Evolutionary conservation across 306 rosid genomes (phyloP), one percentile per base, ranked within the genome.

Genomic region (Psophocarpus tetragonolobus): DNA sequence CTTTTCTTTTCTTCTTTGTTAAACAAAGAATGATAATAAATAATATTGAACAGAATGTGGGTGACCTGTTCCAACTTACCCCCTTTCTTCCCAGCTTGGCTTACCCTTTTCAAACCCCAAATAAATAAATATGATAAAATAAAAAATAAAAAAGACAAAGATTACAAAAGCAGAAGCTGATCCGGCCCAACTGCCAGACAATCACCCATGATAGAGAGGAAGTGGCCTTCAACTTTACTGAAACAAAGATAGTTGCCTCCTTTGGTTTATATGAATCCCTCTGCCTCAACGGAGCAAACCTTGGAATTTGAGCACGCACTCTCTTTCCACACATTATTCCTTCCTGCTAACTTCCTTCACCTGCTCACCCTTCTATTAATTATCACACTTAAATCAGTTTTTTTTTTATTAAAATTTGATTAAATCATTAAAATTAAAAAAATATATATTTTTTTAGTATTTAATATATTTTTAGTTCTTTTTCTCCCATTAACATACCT

Each of bases 161-260:
- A 84, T 60, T 80, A 41, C 18, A 76, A 69, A 80, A 76, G 79
- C 23, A 57, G 23, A 53, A 74, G 77, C 23, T 57, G 91, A 89
- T 83, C 82, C 61, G 88, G 86, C 86, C 78, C 86, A 87, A 85
- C 81, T 81, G 92, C 87, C 97, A 82, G 60, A 75, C 70, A 85
- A 83, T 90, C 73, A 74, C 87, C 65, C 87, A 87, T 73, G 92
- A 88, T 82, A 85, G 73, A 86, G 85, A 79, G 62, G 80, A 56
- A 75, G 68, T 68, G 51, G 15, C 38, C 39, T 71, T 82, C 67
- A 48, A 62, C 86, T 85, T 87, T 79, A 58, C 64, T 68, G 57
- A 87, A 69, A 58, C 30, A 85, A 87, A 77, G 75, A 67, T 75
- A 15, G 75, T 77, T 69, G 68, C 85, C 68, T 33, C 64, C 47